phyloP scores from a whole-genome alignment of 768 basidiomycete genomes.

The Serendipita sp. region DNA sequence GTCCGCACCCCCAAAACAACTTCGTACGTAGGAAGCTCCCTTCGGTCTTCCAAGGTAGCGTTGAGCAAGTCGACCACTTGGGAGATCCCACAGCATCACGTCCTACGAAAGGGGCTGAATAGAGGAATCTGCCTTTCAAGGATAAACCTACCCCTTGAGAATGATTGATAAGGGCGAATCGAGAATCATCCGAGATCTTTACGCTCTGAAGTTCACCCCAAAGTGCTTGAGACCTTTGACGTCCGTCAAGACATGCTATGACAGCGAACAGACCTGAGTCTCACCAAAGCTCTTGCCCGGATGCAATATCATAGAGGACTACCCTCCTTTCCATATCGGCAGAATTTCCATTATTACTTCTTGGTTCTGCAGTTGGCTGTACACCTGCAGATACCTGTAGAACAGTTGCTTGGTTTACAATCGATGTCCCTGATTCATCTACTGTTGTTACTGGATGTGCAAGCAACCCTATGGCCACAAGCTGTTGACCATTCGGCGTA shows the following conservation, averaged over 20 bases:
- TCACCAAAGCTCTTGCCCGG: constrained; percentile 52
- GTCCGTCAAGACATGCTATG: not conserved
- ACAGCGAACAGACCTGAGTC: constrained; percentile 15
- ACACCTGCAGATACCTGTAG: not conserved
- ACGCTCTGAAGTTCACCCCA: constrained; percentile 73
- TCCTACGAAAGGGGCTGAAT: constrained; percentile 37
- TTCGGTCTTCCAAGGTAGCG: constrained; percentile 63
- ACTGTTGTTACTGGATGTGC: not conserved
- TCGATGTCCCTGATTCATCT: not conserved
- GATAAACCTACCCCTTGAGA: constrained; percentile 56
- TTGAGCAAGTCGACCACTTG: constrained; percentile 40
- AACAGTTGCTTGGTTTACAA: not conserved
- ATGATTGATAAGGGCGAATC: constrained; percentile 72
- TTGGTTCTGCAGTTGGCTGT: not conserved
- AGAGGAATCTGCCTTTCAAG: not conserved
- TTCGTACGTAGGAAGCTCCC: constrained; percentile 69
- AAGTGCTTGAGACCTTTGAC: constrained; percentile 1
- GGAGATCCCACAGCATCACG: constrained; percentile 74
- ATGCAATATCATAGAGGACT: constrained; percentile 59
- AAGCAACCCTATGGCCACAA: constrained; percentile 59
- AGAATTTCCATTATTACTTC: not conserved
- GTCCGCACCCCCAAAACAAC: constrained; percentile 83
- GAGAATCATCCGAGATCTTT: constrained; percentile 71
- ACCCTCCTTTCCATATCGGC: constrained; percentile 29
- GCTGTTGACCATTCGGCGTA: constrained; percentile 64